Evolutionary conservation across 331 rosid species (phyloP), one percentile per base, ranked within the genome.

Genomic region (Malus hybrid): DNA sequence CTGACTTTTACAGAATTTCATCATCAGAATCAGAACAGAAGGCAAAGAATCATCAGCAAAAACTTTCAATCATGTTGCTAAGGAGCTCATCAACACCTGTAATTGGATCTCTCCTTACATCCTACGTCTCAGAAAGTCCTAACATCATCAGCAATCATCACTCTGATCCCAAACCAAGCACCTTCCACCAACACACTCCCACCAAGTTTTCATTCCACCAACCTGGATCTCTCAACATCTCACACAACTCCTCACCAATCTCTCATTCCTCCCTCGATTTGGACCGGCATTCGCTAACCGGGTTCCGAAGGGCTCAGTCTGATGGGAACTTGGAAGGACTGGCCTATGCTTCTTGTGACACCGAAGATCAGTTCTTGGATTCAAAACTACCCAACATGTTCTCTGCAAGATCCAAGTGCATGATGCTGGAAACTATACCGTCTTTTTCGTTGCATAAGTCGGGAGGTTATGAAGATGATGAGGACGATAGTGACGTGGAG

Each of bases 301-400:
- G 92, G 33, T 88, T 91, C 11, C 84, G 88, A 66, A 90, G 96
- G 82, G 95, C 85, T 61, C 92, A 90, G 78, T 95, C 99, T 52
- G 97, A 89, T 39, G 97, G 97, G 11, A 92, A 87, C 83, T 82
- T 95, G 81, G 85, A 84, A 67, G 87, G 84, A 33, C 83, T 90
- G 8, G 84, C 83, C 44, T 82, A 69, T 79, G 72, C 78, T 69
- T 67, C 90, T 56, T 75, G 79, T 81, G 54, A 9, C 62, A 77
- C 62, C 10, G 87, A 81, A 46, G 90, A 88, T 56, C 86, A 31
- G 0, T 74, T 73, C 32, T 54, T 11, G 59, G 78, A 63, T 33
- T 36, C 74, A 20, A 67, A 76, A 46, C 66, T 6, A 62, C 75
- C 79, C 55, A 82, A 48, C 34, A 77, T 67, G 74, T 65, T 65